These are phyloP conservation scores for Podospora didyma DNA, from an alignment of 495 filamentous ascomycete genomes.

Conservation along the genomic window DNA sequence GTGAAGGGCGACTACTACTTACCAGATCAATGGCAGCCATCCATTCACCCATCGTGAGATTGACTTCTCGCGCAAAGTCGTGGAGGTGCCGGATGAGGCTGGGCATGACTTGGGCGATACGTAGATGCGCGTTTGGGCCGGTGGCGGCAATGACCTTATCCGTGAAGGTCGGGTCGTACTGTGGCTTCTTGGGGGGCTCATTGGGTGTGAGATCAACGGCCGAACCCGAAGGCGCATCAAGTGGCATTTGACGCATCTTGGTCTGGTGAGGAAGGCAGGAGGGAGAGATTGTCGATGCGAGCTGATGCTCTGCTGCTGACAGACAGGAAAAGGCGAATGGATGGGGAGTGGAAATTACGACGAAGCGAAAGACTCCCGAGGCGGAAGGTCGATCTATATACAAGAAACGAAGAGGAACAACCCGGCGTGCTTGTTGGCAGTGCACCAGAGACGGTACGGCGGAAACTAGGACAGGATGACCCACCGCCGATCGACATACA, in stretches of 20 bases:
- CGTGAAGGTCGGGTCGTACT: constrained; percentile 59
- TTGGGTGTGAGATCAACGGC: constrained; percentile 7
- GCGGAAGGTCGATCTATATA: not conserved
- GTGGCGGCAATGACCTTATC: constrained; percentile 66
- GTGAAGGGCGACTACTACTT: constrained; percentile 10
- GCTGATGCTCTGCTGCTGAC: not conserved
- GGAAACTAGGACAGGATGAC: not conserved
- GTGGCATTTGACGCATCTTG: constrained; percentile 24
- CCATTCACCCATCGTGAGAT: constrained; percentile 54
- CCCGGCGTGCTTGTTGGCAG: not conserved
- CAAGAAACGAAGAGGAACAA: not conserved
- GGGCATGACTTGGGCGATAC: constrained; percentile 49
- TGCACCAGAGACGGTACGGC: not conserved
- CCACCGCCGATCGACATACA: not conserved
- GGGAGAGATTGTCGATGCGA: not conserved
- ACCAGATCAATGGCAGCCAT: constrained; percentile 40
- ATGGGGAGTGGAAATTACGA: not conserved
- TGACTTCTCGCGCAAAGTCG: constrained; percentile 56
- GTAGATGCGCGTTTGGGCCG: constrained; percentile 59
- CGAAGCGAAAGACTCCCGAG: not conserved
- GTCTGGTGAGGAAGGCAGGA: not conserved
- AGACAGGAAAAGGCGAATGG: not conserved
- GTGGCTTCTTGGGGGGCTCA: constrained; percentile 5
- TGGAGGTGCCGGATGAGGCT: constrained; percentile 55
- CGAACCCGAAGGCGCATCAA: not conserved